Evolutionary conservation across 2,329 filamentous ascomycete species (phyloP), one percentile per base, ranked within the genome.

Genomic region (Sporothrix sp.): DNA sequence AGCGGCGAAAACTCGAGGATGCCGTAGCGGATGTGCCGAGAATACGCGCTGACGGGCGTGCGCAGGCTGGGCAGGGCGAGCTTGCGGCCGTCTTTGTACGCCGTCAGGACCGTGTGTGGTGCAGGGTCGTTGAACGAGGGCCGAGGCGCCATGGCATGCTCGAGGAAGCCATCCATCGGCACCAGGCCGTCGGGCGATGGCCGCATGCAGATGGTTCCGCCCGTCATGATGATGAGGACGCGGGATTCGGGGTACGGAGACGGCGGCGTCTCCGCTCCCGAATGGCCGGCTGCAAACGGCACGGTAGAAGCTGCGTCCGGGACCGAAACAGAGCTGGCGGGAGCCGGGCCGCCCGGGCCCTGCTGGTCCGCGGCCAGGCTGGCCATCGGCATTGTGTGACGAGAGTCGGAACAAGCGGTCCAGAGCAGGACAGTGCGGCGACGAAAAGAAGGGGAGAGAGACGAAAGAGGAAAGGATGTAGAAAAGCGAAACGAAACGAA

Each of bases 191-290:
- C 79, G 8, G 78, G 76, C 9, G 87, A 88, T 50, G 82, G 83
- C 62, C 84, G 81, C 90, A 96, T 95, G 69, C 88, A 95, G 61
- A 95, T 95, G 7, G 85, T 89, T 39, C 85, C 85, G 54, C 87
- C 89, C 11, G 90, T 95, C 71, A 94, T 91, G 66, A 95, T 87
- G 61, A 95, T 85, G 57, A 96, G 74, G 11, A 96, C 85, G 52
- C 86, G 76, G 21, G 87, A 87, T 65, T 94, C 87, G 10, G 84
- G 84, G 52, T 73, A 72, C 8, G 62, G 44, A 3, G 44, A 47
- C 2, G 33, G 59, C n/a, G 18, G 25, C 7, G 35, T 3, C 10
- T 32, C 35, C 32, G 28, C 10, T n/a, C 14, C 16, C 2, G 16
- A n/a, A n/a, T n/a, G n/a, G n/a, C n/a, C n/a, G 23, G 9, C 21